A percentile compares a stretch with the other conserved stretches of the same genome.
Conservation (phyloP, 495 filamentous ascomycete genomes). For the Aspergillus baeticus region DNA sequence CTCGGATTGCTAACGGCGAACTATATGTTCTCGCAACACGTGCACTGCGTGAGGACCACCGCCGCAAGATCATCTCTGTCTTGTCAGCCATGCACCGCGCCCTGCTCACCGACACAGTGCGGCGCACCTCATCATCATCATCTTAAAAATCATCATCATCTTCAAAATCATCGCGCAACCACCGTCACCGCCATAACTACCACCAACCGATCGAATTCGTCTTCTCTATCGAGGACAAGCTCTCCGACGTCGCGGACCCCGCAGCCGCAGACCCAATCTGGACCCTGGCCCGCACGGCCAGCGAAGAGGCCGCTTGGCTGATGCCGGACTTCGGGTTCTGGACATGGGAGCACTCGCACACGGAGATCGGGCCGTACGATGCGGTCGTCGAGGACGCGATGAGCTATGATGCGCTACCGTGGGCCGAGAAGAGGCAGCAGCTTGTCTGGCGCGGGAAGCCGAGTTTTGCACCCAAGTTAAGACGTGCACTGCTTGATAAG, state of each 20-base stretch:
- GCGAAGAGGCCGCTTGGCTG: constrained; percentile 55
- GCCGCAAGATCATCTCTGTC: constrained; percentile 43
- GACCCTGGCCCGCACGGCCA: constrained; percentile 45
- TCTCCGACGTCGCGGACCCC: constrained; percentile 38
- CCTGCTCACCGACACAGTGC: constrained; percentile 39
- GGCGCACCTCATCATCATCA: too few relatives aligned
- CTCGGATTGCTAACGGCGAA: constrained; percentile 32
- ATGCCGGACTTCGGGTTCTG: constrained; percentile 82
- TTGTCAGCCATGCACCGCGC: constrained; percentile 48
- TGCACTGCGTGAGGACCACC: constrained; percentile 39
- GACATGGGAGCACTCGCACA: constrained; percentile 63
- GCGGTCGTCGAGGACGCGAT: constrained; percentile 52
- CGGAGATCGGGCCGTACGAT: constrained; percentile 56
- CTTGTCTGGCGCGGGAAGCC: constrained; percentile 68
- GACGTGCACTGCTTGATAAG: constrained; percentile 48
- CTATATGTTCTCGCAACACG: constrained; percentile 38
- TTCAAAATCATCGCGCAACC: too few relatives aligned
- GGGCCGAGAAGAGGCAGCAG: constrained; percentile 53
- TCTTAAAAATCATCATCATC: too few relatives aligned
- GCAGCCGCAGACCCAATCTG: constrained; percentile 49
- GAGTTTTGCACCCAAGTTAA: constrained; percentile 43
- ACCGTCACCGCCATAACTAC: too few relatives aligned
- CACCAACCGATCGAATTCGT: constrained; percentile 63
- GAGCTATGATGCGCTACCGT: constrained; percentile 26
- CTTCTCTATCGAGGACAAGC: constrained; percentile 53